These are phyloP conservation scores for Lachnellula cervina DNA, from an alignment of 2,329 filamentous ascomycete species.

Conservation along the genomic window DNA sequence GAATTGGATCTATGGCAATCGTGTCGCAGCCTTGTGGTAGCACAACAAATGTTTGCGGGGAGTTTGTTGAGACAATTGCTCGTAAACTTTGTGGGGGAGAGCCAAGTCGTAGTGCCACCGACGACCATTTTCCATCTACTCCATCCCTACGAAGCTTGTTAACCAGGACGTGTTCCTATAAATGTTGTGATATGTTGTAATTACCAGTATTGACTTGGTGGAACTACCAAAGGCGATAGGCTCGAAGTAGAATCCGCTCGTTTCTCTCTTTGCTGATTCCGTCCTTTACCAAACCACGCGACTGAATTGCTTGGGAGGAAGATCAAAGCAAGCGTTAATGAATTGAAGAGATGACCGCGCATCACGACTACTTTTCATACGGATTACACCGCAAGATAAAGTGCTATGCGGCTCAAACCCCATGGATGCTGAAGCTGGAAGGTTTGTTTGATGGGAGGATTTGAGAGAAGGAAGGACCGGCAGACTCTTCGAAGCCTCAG, in stretches of 20 bases:
- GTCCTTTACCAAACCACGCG: background rate
- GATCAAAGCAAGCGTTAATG: background rate
- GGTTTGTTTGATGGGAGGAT: background rate
- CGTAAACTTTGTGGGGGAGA: constrained; percentile 42
- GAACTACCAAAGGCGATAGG: constrained; percentile 13
- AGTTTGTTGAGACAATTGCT: constrained; percentile 36
- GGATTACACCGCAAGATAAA: background rate
- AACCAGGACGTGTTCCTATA: background rate
- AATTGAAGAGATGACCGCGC: background rate
- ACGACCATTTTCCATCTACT: constrained; percentile 66
- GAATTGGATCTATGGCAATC: constrained; percentile 30
- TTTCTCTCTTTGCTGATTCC: background rate
- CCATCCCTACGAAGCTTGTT: constrained; percentile 44
- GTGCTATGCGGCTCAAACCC: background rate
- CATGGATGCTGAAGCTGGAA: background rate
- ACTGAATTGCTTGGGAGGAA: background rate
- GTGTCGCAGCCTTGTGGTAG: constrained; percentile 31
- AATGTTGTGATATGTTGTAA: background rate
- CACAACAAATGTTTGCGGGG: constrained; percentile 33
- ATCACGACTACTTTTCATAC: background rate
- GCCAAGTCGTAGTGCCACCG: constrained; percentile 55
- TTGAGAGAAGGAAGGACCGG: background rate
- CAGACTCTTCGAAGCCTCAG: background rate
- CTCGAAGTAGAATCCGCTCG: background rate
- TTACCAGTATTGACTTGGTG: constrained; percentile 18